Evolutionary conservation across 768 basidiomycete genomes (phyloP).

Genomic region (Amyloporia xantha): DNA sequence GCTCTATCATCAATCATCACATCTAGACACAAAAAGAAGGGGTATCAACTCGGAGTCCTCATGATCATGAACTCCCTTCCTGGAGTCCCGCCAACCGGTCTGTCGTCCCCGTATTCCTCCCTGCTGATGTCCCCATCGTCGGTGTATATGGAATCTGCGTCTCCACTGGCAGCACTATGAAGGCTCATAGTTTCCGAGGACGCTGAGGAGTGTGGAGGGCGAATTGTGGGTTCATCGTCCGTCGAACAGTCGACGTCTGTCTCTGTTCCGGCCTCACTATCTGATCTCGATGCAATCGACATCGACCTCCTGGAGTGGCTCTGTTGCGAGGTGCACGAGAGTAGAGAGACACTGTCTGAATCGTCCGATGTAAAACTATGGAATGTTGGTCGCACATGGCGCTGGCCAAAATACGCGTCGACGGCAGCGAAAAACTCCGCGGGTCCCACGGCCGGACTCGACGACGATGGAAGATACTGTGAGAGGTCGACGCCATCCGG

Average conservation of each 20-base stretch:
- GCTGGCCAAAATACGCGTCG: slow-evolving; percentile 42
- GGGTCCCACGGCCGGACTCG: slow-evolving; percentile 26
- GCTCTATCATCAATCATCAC: neutral
- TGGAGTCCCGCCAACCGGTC: slow-evolving; percentile 1
- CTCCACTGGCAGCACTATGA: slow-evolving; percentile 26
- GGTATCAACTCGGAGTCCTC: slow-evolving; percentile 5
- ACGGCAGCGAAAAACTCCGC: slow-evolving; percentile 49
- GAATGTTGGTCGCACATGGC: slow-evolving; percentile 14
- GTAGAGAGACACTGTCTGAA: slow-evolving; percentile 14
- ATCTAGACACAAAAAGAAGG: neutral
- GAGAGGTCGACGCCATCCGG: slow-evolving; percentile 52
- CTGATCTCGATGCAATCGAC: slow-evolving; percentile 16
- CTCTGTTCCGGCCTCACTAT: slow-evolving; percentile 32
- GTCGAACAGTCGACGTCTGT: slow-evolving; percentile 55
- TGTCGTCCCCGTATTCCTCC: slow-evolving; percentile 16
- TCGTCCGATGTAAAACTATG: neutral
- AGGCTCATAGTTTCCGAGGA: slow-evolving; percentile 31
- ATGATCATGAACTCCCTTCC: slow-evolving; percentile 4
- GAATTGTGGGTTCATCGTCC: slow-evolving; percentile 80
- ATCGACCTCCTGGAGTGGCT: slow-evolving; percentile 10
- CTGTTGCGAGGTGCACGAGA: neutral
- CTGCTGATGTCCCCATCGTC: slow-evolving; percentile 29
- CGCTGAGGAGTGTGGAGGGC: slow-evolving; percentile 38
- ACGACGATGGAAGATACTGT: slow-evolving; percentile 20
- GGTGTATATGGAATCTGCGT: slow-evolving; percentile 23